Evolutionary conservation across 2,329 filamentous ascomycete genomes (phyloP), one percentile per base, ranked within the genome.

Genomic region (Scytalidium lignicola): DNA sequence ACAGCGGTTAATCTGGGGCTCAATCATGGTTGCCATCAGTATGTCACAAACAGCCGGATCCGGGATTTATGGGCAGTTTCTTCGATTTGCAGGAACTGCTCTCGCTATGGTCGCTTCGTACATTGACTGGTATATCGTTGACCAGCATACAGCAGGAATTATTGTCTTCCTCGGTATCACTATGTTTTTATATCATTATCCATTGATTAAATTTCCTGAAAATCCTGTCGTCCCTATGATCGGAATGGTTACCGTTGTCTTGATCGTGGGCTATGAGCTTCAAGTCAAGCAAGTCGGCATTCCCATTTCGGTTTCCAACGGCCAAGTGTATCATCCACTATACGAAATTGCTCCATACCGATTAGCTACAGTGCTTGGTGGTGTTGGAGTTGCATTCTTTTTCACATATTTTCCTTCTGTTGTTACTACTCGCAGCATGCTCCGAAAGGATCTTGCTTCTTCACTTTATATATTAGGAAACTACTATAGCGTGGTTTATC

Each of bases 391-490:
- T 1, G 84, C 83, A 1, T 88, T 87, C 63, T 72, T 90, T 57
- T 90, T 84, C 83, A 88, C 85, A 0, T 75, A 88, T 49, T 86
- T 89, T 60, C 86, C 86, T 0, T 85, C 77, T 51, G 84, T 85
- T 0, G 75, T 87, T 45, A 85, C 83, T 0, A 85, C 88, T 57
- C 81, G 86, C 51, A 80, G 80, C 1, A 78, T 80, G 53, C 71
- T 89, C 4, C 76, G 86, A 3, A 79, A 79, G 49, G 82, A 83
- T 51, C 70, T 89, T 0, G 83, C 83, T 3, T 77, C 77, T 0
- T 78, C 83, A 0, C 68, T 90, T 2, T 88, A 88, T 60, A 72
- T 89, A 1, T 72, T 88, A 2, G 85, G 84, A 2, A 88, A 86
- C 59, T 86, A 85, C 63, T 88, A 87, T 62, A 83, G 79, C 3